Conservation (phyloP, 2,329 filamentous ascomycete species). For the Phyllosticta ampelicida region DNA sequence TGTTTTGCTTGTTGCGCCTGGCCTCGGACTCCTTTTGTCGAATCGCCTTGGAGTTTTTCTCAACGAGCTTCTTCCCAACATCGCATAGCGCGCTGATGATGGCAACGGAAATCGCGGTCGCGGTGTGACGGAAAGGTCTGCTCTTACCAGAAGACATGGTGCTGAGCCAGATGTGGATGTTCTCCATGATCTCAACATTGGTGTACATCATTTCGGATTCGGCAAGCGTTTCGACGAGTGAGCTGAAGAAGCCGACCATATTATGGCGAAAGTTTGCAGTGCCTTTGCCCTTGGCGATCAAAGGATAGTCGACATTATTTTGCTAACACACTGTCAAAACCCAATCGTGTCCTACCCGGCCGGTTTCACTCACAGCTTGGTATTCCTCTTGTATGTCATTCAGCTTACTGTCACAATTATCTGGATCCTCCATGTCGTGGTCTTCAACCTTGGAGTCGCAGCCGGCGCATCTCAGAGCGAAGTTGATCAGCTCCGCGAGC, state of each 20-base stretch:
- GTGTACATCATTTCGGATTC: conserved; percentile 73
- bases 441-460: conserved; percentile 68
- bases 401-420: conserved; percentile 70
- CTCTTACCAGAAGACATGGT: conserved; percentile 82
- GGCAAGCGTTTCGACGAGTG: conserved; percentile 67
- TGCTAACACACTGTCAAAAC: conserved; percentile 34
- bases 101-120: conserved; percentile 71
- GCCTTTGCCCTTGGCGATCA: conserved; percentile 71
- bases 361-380: conserved; percentile 50
- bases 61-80: conserved; percentile 59
- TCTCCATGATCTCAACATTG: conserved; percentile 69
- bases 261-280: conserved; percentile 67
- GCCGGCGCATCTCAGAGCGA: conserved; percentile 58
- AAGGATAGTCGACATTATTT: conserved; percentile 80
- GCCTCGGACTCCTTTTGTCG: conserved; percentile 71
- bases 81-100: conserved; percentile 69
- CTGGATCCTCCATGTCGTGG: conserved; percentile 80
- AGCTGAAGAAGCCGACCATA: conserved; percentile 67
- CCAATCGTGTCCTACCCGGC: background rate
- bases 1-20: conserved; percentile 64
- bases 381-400: conserved; percentile 81
- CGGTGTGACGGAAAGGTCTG: conserved; percentile 87
- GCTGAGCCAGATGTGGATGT: conserved; percentile 78
- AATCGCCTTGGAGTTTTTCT: conserved; percentile 62
- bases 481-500: conserved; percentile 40